Conservation (phyloP, 331 rosid species). For the Pyrus hybrid region DNA sequence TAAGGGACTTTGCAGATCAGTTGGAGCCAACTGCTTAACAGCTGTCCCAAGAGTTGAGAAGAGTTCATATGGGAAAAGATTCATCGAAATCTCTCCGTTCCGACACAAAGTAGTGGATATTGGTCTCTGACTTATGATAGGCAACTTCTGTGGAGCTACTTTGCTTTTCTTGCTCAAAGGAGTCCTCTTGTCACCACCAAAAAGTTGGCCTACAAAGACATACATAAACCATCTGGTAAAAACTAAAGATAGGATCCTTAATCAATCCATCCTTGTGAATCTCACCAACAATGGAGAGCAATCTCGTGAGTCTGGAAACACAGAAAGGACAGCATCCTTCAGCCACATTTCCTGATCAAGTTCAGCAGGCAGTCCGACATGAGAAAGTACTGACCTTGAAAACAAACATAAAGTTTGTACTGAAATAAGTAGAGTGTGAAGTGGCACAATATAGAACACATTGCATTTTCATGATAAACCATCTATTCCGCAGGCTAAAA, state of each 20-base stretch:
- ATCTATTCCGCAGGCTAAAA: constrained; percentile 1
- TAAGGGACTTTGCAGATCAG: constrained; percentile 58
- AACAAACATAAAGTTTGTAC: constrained; percentile 6
- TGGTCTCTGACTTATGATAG: constrained; percentile 59
- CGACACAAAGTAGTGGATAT: constrained; percentile 42
- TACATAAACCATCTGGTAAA: constrained; percentile 11
- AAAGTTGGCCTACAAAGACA: constrained; percentile 65
- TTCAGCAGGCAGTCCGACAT: constrained; percentile 43
- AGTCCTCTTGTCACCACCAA: constrained; percentile 52
- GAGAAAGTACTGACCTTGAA: constrained; percentile 29
- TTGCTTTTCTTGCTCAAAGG: constrained; percentile 48
- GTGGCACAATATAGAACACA: constrained; percentile 8
- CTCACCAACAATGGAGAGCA: constrained; percentile 81
- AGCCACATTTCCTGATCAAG: constrained; percentile 88
- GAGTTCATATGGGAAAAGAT: constrained; percentile 49
- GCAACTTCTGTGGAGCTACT: constrained; percentile 32
- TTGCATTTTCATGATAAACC: constrained; percentile 7
- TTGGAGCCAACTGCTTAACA: constrained; percentile 77
- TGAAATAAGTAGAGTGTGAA: constrained; percentile 16
- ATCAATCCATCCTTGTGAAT: constrained; percentile 21
- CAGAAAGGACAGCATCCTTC: constrained; percentile 69
- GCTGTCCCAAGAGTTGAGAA: constrained; percentile 62
- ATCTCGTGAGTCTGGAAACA: constrained; percentile 69
- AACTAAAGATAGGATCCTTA: constrained; percentile 12
- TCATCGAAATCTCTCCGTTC: constrained; percentile 56